These are phyloP conservation scores for Xylaria sp. DNA, from an alignment of 2,329 filamentous ascomycete genomes.

Conservation along the genomic window DNA sequence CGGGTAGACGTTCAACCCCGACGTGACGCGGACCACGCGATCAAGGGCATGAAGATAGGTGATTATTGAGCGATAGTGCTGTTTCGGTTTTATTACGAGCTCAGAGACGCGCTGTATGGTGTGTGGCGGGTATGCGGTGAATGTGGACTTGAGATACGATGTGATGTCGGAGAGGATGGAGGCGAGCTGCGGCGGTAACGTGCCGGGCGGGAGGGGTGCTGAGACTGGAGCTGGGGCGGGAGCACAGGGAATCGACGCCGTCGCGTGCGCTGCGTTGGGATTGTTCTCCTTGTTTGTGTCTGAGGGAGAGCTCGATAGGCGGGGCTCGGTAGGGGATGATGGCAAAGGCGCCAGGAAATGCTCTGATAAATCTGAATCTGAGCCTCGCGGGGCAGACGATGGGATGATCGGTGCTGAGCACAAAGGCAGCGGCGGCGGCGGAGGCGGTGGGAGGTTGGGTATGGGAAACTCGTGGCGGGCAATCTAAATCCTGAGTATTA, in stretches of 20 bases:
- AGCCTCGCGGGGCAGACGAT: constrained; percentile 44
- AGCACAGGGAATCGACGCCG: constrained; percentile 32
- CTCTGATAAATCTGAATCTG: constrained; percentile 44
- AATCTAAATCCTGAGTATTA: constrained; percentile 59
- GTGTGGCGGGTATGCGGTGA: constrained; percentile 79
- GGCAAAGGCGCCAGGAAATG: constrained; percentile 53
- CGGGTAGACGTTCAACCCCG: constrained; percentile 79
- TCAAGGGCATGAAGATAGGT: constrained; percentile 91
- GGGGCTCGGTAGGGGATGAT: constrained; percentile 50
- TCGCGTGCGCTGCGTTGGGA: constrained; percentile 42
- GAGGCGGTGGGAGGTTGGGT: constrained; percentile 59
- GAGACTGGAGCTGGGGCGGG: constrained; percentile 41
- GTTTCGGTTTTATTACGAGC: constrained; percentile 75
- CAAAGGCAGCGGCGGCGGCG: constrained; percentile 25
- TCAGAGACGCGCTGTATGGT: constrained; percentile 92
- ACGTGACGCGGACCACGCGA: constrained; percentile 88
- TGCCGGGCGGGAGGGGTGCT: constrained; percentile 45
- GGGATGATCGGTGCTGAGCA: constrained; percentile 30
- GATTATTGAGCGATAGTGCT: constrained; percentile 80
- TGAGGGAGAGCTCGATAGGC: constrained; percentile 52
- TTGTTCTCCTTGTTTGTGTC: constrained; percentile 70
- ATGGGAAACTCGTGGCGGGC: constrained; percentile 77
- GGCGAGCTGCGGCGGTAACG: constrained; percentile 68
- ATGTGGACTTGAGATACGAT: constrained; percentile 66
- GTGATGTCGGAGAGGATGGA: constrained; percentile 67